Percentiles rank a stretch among this genome's conserved stretches.
These are phyloP conservation scores for Aspergillus alliaceus DNA, from an alignment of 2,329 filamentous ascomycete species.

Conservation along the genomic window DNA sequence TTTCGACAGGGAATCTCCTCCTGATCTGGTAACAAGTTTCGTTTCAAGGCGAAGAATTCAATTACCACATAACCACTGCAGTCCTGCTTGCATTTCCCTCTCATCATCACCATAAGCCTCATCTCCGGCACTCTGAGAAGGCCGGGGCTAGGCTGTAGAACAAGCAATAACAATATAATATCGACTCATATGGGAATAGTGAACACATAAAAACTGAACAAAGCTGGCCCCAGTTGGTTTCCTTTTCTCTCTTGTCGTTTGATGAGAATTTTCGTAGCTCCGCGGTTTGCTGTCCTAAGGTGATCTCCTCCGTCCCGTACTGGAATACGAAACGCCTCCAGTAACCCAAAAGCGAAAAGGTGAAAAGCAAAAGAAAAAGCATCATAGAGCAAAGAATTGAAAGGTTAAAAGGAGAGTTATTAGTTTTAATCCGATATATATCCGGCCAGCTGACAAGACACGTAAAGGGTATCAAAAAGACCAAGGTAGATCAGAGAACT, in stretches of 20 bases:
- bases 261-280: not conserved
- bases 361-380: not conserved
- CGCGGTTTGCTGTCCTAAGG: constrained; percentile 2
- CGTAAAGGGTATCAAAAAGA: constrained; percentile 42
- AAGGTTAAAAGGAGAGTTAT: constrained; percentile 4
- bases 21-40: not conserved
- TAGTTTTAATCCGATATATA: constrained; percentile 24
- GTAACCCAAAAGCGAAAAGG: not conserved
- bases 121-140: not conserved
- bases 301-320: constrained; percentile 3
- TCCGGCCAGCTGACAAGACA: constrained; percentile 36
- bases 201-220: not conserved
- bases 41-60: not conserved
- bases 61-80: constrained; percentile 1
- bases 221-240: not conserved
- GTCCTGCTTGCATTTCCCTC: not conserved
- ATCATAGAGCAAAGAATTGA: not conserved
- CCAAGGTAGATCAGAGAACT: constrained; percentile 29
- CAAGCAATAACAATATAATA: not conserved
- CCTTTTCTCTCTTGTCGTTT: not conserved
- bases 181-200: constrained; percentile 12
- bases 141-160: not conserved
- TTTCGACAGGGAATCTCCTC: not conserved
- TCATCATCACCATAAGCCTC: not conserved
- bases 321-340: not conserved